These are phyloP conservation scores for Infundibulicybe gibba DNA, from an alignment of 768 basidiomycete genomes.

Conservation along the genomic window DNA sequence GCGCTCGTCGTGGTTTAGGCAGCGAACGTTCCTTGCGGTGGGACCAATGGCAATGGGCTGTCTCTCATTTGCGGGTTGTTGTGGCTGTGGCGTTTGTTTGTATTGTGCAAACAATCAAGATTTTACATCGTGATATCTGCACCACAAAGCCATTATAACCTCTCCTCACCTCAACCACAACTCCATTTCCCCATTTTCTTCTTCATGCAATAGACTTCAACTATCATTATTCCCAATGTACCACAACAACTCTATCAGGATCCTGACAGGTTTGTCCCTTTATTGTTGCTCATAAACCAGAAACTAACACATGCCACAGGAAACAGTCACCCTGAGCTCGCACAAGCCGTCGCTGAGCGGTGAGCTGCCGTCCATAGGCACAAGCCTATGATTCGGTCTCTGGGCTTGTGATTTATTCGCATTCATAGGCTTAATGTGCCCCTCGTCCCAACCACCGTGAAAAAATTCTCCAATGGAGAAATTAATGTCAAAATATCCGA, in stretches of 20 bases:
- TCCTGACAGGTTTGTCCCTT: constrained; percentile 59
- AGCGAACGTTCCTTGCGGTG: too few species aligned
- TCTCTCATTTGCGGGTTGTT: neutral
- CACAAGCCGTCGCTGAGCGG: constrained; percentile 93
- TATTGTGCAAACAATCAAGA: neutral
- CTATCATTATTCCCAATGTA: constrained; percentile 45
- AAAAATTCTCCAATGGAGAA: constrained; percentile 94
- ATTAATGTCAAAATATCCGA: constrained; percentile 93
- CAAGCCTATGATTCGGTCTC: constrained; percentile 36
- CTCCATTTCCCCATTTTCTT: constrained; percentile 16
- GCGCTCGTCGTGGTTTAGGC: too few species aligned
- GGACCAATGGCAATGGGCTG: too few species aligned
- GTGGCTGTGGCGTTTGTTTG: neutral
- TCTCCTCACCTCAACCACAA: constrained; percentile 32
- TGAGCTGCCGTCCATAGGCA: constrained; percentile 59
- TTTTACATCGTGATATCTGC: constrained; percentile 11
- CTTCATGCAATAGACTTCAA: constrained; percentile 35
- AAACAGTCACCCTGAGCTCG: constrained; percentile 98
- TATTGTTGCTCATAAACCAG: constrained; percentile 2
- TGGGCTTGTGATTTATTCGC: constrained; percentile 48
- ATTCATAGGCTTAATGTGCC: constrained; percentile 79
- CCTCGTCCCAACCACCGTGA: constrained; percentile 80
- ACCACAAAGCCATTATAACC: constrained; percentile 25
- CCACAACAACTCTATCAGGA: constrained; percentile 77
- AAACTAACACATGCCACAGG: constrained; percentile 45